Evolutionary conservation across 768 basidiomycete genomes (phyloP).

Genomic region (Bullera alba): DNA sequence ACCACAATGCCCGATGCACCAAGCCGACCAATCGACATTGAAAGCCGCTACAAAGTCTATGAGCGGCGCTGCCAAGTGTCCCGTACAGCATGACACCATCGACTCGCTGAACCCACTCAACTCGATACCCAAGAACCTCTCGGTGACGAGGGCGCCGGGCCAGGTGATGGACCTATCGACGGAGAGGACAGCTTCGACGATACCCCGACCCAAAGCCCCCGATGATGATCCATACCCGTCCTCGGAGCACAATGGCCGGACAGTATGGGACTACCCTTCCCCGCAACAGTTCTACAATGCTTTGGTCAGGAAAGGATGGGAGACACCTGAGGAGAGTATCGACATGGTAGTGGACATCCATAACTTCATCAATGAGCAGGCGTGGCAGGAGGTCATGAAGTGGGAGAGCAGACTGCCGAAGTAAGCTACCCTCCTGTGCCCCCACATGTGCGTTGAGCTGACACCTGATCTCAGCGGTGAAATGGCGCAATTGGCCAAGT

Average conservation of each 20-base stretch:
- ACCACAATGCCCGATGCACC: conserved; percentile 32
- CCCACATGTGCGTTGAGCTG: neutral
- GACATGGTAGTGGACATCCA: conserved; percentile 98
- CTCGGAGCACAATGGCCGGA: conserved; percentile 14
- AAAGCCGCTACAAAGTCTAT: conserved; percentile 2
- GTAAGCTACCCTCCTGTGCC: conserved; percentile 48
- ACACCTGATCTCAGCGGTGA: conserved; percentile 51
- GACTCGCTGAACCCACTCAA: conserved; percentile 61
- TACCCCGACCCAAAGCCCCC: conserved; percentile 56
- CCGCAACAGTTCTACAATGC: conserved; percentile 99
- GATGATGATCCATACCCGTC: conserved; percentile 25
- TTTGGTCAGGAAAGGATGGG: conserved; percentile 90
- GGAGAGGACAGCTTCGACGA: conserved; percentile 70
- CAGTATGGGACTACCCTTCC: conserved; percentile 85
- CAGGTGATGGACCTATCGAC: conserved; percentile 62
- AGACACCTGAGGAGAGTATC: conserved; percentile 83
- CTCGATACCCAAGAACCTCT: conserved; percentile 64
- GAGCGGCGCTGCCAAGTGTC: conserved; percentile 43
- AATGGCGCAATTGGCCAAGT: conserved; percentile 67
- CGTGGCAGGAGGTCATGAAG: conserved; percentile 86
- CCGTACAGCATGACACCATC: conserved; percentile 42
- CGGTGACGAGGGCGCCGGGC: conserved; percentile 58
- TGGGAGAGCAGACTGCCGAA: conserved; percentile 71
- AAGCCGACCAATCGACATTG: neutral
- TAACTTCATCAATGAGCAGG: conserved; percentile 93